A percentile compares a stretch with the other conserved stretches of the same genome.
These are phyloP conservation scores for Pisolithus tinctorius DNA, from an alignment of 768 basidiomycete genomes.

Conservation along the genomic window DNA sequence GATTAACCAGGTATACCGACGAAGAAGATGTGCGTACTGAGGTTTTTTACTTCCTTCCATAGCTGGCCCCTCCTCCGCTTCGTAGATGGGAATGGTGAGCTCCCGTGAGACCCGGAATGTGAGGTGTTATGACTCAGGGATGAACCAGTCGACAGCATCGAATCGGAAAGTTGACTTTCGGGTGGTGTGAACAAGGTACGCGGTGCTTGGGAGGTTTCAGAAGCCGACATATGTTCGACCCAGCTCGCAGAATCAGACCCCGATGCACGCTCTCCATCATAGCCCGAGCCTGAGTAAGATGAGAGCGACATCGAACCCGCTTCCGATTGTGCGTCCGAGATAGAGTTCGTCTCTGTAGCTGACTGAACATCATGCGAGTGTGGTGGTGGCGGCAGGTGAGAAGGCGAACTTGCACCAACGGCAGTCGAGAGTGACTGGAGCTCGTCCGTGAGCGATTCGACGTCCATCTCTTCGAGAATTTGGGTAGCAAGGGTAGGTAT, in stretches of 20 bases:
- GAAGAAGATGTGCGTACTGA: conserved; percentile 46
- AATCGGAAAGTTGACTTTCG: conserved; percentile 31
- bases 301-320: conserved; percentile 35
- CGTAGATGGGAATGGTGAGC: conserved; percentile 8
- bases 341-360: conserved; percentile 31
- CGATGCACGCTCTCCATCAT: conserved; percentile 34
- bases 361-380: conserved; percentile 21
- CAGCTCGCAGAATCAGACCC: conserved; percentile 35
- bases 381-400: conserved; percentile 7
- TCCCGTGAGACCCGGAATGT: neutral
- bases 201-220: conserved; percentile 3
- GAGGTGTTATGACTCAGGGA: conserved; percentile 19
- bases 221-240: conserved; percentile 35
- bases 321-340: conserved; percentile 39
- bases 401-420: conserved; percentile 13
- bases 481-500: conserved; percentile 60
- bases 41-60: conserved; percentile 88
- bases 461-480: conserved; percentile 68
- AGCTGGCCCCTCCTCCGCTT: conserved; percentile 69
- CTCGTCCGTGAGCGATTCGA: conserved; percentile 60
- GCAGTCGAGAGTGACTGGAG: conserved; percentile 40
- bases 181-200: conserved; percentile 7
- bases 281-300: conserved; percentile 30
- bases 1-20: neutral
- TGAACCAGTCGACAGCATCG: conserved; percentile 34